phyloP scores from a whole-genome alignment of 768 basidiomycete genomes.

The Lactifluus piperatus region DNA sequence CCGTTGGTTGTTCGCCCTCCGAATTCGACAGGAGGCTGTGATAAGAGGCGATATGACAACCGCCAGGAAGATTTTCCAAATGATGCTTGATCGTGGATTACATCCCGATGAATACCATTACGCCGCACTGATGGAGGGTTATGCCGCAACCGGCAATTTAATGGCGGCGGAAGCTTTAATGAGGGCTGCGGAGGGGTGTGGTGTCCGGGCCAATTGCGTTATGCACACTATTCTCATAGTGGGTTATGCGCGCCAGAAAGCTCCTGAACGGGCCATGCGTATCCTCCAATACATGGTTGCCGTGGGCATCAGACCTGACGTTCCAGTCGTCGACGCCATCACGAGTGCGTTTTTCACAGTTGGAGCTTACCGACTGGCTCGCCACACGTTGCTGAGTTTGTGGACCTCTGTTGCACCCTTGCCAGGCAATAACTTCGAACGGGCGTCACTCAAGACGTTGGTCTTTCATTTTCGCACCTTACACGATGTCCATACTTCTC shows the following conservation, averaged over 20 bases:
- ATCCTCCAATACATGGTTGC: conserved; percentile 57
- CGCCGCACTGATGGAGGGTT: conserved; percentile 70
- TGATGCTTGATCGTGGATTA: conserved; percentile 59
- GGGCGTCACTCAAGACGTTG: conserved; percentile 39
- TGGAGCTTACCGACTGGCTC: conserved; percentile 43
- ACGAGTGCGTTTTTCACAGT: conserved; percentile 56
- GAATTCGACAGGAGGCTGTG: conserved; percentile 54
- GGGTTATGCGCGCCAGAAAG: conserved; percentile 54
- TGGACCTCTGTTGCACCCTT: conserved; percentile 60
- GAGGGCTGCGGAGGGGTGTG: conserved; percentile 39
- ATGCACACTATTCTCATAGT: conserved; percentile 74
- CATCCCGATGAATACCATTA: conserved; percentile 68
- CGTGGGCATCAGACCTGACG: conserved; percentile 56
- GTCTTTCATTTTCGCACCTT: conserved; percentile 40
- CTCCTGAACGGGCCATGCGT: conserved; percentile 43
- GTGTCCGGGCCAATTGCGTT: conserved; percentile 49
- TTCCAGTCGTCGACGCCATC: conserved; percentile 62
- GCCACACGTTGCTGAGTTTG: conserved; percentile 44
- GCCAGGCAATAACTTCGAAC: conserved; percentile 39
- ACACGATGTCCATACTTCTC: conserved; percentile 16
- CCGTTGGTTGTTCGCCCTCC: conserved; percentile 46
- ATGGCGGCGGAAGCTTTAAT: conserved; percentile 47
- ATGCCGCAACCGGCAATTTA: conserved; percentile 50
- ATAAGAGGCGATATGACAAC: conserved; percentile 41
- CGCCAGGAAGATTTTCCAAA: conserved; percentile 46